phyloP scores from a whole-genome alignment of 441 rosid genomes.

The Dalechampia spathulata region DNA sequence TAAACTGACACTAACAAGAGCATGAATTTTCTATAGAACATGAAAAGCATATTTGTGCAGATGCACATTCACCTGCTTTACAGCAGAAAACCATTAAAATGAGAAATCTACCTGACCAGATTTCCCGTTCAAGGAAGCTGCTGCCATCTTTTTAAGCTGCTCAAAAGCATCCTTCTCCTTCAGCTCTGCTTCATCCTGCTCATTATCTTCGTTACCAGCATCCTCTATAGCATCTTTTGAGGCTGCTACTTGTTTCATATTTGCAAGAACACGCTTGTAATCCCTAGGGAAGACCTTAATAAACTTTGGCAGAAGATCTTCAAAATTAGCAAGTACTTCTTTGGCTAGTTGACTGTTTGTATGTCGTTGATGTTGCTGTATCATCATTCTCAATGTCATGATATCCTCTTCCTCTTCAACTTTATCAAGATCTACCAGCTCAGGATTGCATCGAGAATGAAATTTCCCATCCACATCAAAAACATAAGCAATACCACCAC shows the following conservation, averaged over 20 bases:
- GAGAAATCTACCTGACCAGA: conserved; percentile 34
- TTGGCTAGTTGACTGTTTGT: conserved; percentile 85
- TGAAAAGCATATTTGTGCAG: background rate
- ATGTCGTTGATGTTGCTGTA: conserved; percentile 96
- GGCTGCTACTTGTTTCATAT: conserved; percentile 56
- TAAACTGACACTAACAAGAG: background rate
- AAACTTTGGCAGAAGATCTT: conserved; percentile 69
- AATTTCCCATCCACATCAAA: conserved; percentile 83
- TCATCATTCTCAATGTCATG: conserved; percentile 86
- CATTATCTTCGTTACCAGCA: conserved; percentile 46
- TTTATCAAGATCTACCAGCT: conserved; percentile 92
- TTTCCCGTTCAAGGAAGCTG: conserved; percentile 42
- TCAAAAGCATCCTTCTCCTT: conserved; percentile 75
- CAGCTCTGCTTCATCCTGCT: conserved; percentile 49
- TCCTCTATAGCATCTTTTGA: conserved; percentile 31
- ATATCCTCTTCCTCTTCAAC: conserved; percentile 95
- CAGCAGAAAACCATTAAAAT: background rate
- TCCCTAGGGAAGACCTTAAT: conserved; percentile 97
- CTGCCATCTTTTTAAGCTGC: conserved; percentile 88
- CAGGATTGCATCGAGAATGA: conserved; percentile 78
- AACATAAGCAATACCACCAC: conserved; percentile 98
- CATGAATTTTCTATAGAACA: background rate
- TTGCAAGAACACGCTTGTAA: conserved; percentile 87
- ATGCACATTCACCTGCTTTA: background rate
- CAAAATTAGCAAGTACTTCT: conserved; percentile 82